Conservation (phyloP, 2,329 filamentous ascomycete genomes). For the Fusarium paranaense region DNA sequence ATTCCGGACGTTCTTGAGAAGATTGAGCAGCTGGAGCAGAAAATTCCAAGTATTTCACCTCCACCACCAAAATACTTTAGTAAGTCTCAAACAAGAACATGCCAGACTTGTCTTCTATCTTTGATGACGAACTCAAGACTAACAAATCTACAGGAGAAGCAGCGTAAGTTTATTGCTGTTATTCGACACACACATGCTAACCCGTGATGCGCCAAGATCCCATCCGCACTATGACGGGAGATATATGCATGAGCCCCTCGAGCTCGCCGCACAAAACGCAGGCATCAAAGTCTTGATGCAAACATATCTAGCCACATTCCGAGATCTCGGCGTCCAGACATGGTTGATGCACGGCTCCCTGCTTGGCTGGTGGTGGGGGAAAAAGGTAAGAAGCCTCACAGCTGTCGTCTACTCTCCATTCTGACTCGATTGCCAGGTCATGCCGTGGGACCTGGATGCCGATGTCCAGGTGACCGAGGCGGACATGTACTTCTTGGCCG, state of each 20-base stretch:
- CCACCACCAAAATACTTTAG: constrained; percentile 34
- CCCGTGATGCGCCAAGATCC: constrained; percentile 20
- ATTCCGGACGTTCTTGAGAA: constrained; percentile 16
- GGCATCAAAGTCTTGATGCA: constrained; percentile 75
- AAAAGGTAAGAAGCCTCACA: constrained; percentile 50
- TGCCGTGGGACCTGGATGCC: constrained; percentile 83
- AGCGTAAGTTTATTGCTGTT: constrained; percentile 23
- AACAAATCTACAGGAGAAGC: constrained; percentile 34
- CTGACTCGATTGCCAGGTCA: constrained; percentile 59
- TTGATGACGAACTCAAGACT: background rate
- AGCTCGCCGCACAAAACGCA: constrained; percentile 68
- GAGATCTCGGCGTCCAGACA: constrained; percentile 75
- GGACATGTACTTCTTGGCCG: constrained; percentile 74
- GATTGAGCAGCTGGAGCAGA: constrained; percentile 23
- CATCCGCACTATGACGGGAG: constrained; percentile 52
- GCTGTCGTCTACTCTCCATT: background rate
- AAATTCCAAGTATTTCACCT: background rate
- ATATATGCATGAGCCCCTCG: constrained; percentile 55
- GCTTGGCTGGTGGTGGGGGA: constrained; percentile 89
- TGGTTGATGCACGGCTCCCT: constrained; percentile 90
- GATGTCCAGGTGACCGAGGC: constrained; percentile 78
- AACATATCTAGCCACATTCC: constrained; percentile 77
- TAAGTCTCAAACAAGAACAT: constrained; percentile 1
- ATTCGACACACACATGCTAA: constrained; percentile 18
- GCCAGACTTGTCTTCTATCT: background rate